phyloP scores from a whole-genome alignment of 106 monocot genomes.

The Cymbidium sinense region DNA sequence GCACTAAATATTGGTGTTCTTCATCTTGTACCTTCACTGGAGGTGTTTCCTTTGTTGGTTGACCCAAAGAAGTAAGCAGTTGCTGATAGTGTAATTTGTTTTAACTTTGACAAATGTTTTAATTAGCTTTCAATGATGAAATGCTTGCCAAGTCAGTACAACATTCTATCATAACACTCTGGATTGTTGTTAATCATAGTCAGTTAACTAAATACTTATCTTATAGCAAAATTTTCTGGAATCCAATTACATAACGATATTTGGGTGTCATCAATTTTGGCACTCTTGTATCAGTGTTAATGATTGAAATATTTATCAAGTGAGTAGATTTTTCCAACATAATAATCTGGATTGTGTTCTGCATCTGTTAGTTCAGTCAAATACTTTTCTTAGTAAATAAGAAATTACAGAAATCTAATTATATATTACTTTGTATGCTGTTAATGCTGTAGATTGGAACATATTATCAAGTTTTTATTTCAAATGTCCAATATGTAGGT shows the following conservation, averaged over 20 bases:
- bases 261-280: background rate
- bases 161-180: background rate
- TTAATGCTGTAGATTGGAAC: background rate
- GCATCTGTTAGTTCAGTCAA: background rate
- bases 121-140: background rate
- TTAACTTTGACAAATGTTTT: background rate
- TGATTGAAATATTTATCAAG: background rate
- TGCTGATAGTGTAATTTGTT: background rate
- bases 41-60: slow-evolving; percentile 87
- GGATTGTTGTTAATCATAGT: background rate
- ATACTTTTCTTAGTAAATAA: background rate
- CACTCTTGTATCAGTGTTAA: no score
- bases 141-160: background rate
- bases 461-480: background rate
- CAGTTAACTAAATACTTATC: background rate
- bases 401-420: background rate
- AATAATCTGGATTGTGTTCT: background rate
- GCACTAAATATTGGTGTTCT: slow-evolving; percentile 92
- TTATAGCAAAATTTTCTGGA: background rate
- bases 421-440: background rate
- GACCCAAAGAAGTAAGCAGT: slow-evolving; percentile 70
- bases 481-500: background rate
- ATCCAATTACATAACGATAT: background rate
- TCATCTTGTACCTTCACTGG: slow-evolving; percentile 87
- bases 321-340: background rate